A percentile compares a stretch with the other conserved stretches of the same genome.
These are phyloP conservation scores for Lactarius sp. DNA, from an alignment of 768 basidiomycete genomes.

Conservation along the genomic window DNA sequence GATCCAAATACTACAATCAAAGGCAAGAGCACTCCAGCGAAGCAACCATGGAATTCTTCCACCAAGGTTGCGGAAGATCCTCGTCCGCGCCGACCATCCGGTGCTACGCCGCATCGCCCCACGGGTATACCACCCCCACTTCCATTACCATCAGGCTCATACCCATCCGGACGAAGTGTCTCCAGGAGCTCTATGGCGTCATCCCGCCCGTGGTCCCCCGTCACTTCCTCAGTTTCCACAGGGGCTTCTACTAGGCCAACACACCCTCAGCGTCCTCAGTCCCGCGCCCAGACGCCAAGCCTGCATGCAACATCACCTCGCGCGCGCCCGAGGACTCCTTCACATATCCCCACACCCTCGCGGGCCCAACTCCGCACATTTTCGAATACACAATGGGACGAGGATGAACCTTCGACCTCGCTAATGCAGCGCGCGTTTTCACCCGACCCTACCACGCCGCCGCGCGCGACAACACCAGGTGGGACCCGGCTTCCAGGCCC, in stretches of 20 bases:
- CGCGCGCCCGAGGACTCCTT: constrained; percentile 74
- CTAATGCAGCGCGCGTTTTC: constrained; percentile 61
- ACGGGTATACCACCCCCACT: constrained; percentile 7
- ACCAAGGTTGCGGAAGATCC: constrained; percentile 64
- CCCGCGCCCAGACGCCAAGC: constrained; percentile 56
- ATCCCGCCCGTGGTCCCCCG: constrained; percentile 25
- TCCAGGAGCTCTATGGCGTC: constrained; percentile 27
- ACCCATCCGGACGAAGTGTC: constrained; percentile 23
- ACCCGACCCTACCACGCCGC: constrained; percentile 41
- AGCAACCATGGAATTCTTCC: constrained; percentile 71
- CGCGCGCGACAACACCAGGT: constrained; percentile 39
- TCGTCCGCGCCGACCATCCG: constrained; percentile 50
- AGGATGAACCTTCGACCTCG: constrained; percentile 41
- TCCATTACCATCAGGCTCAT: constrained; percentile 4
- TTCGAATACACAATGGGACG: constrained; percentile 45
- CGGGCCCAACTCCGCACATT: constrained; percentile 42
- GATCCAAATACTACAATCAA: constrained; percentile 41
- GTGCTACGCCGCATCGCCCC: constrained; percentile 28
- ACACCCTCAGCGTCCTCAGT: constrained; percentile 44
- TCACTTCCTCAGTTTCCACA: constrained; percentile 25
- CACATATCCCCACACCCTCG: constrained; percentile 66
- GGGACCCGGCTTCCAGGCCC: constrained; percentile 47
- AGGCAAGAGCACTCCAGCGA: constrained; percentile 23
- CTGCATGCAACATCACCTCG: constrained; percentile 46
- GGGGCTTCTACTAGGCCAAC: constrained; percentile 32